These are phyloP conservation scores for Pseudogymnoascus destructans DNA, from an alignment of 2,329 filamentous ascomycete genomes.

Conservation along the genomic window DNA sequence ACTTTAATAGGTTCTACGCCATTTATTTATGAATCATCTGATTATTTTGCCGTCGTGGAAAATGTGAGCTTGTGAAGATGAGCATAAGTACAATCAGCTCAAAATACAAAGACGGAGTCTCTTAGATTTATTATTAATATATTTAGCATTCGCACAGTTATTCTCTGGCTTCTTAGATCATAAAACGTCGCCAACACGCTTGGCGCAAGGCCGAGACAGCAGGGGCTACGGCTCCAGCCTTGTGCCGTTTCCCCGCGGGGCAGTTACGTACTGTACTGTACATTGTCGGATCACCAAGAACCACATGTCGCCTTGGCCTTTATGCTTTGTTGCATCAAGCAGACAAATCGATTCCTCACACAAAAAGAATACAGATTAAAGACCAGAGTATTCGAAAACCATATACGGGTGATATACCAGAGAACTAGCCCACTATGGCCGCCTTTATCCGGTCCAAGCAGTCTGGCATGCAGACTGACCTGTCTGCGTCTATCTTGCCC, in stretches of 20 bases:
- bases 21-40: not conserved
- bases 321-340: constrained; percentile 2
- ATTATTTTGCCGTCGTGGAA: not conserved
- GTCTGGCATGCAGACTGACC: constrained; percentile 79
- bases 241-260: not conserved
- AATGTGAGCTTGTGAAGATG: not conserved
- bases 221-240: not conserved
- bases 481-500: constrained; percentile 67
- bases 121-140: not conserved
- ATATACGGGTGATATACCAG: not conserved
- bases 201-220: constrained; percentile 1
- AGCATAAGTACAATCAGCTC: not conserved
- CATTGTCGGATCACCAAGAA: not conserved
- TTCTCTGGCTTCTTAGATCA: not conserved
- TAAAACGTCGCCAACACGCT: not conserved
- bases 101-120: not conserved
- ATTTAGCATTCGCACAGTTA: not conserved
- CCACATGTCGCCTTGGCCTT: constrained; percentile 3
- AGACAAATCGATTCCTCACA: not conserved
- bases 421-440: constrained; percentile 46
- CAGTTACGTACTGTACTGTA: constrained; percentile 1
- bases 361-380: not conserved
- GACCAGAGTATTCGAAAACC: not conserved
- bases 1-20: not conserved
- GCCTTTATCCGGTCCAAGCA: constrained; percentile 86